Percentiles rank a stretch among this genome's conserved stretches.
phyloP scores from a whole-genome alignment of 2,329 filamentous ascomycete species.

The Botryosphaeria agaves region DNA sequence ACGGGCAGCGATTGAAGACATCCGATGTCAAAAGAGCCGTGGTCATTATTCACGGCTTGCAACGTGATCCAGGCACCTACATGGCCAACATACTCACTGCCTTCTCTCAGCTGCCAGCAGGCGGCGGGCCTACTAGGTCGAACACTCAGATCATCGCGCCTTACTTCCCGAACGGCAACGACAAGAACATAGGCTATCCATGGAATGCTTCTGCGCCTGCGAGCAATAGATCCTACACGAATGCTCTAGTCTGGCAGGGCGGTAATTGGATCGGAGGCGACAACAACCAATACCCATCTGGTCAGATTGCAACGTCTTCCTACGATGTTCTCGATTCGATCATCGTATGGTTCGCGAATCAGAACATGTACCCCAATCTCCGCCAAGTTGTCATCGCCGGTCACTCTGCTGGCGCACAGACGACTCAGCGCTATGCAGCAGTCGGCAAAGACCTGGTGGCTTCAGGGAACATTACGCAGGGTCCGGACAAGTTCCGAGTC shows the following conservation, averaged over 20 bases:
- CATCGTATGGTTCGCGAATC: constrained; percentile 17
- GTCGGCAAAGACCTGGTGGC: constrained; percentile 11
- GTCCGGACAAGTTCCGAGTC: too few species aligned
- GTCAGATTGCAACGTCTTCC: constrained; percentile 11
- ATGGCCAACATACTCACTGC: constrained; percentile 15
- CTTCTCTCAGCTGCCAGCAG: constrained; percentile 12
- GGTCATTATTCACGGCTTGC: constrained; percentile 17
- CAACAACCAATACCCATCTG: constrained; percentile 17
- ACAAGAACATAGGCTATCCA: constrained; percentile 17
- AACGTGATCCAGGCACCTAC: constrained; percentile 17
- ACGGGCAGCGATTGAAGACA: constrained; percentile 9
- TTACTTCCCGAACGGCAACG: constrained; percentile 18
- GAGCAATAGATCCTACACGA: constrained; percentile 13
- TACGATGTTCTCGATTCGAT: constrained; percentile 18
- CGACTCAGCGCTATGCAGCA: constrained; percentile 16
- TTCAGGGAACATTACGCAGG: constrained; percentile 9
- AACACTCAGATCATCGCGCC: constrained; percentile 16
- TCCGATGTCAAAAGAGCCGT: constrained; percentile 14
- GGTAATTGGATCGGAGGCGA: constrained; percentile 17
- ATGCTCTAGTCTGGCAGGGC: constrained; percentile 16
- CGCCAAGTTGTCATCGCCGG: constrained; percentile 19
- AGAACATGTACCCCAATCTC: constrained; percentile 15
- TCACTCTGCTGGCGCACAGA: constrained; percentile 18
- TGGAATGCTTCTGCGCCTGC: too few species aligned
- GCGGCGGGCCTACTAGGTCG: constrained; percentile 11